Percentiles rank a stretch among this genome's conserved stretches.
Evolutionary conservation across 2,329 filamentous ascomycete species (phyloP).

Genomic region (Neofusicoccum cordaticola): DNA sequence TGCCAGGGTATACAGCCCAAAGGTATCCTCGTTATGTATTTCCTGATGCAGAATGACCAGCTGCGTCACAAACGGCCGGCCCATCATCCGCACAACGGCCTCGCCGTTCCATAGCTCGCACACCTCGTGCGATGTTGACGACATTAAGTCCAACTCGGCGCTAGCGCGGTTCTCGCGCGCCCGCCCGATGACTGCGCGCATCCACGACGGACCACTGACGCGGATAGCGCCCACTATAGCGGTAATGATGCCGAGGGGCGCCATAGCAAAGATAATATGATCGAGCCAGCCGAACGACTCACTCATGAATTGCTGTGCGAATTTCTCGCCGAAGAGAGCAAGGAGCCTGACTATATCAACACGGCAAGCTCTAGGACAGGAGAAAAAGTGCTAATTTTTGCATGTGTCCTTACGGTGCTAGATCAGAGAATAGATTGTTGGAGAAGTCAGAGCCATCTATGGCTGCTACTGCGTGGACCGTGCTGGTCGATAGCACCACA

Average conservation of each 20-base stretch:
- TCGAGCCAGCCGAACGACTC: constrained; percentile 26
- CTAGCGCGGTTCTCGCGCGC: constrained; percentile 34
- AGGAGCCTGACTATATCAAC: neutral
- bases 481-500: too few species aligned
- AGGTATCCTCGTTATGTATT: too few species aligned
- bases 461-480: too few species aligned
- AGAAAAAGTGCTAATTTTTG: too few species aligned
- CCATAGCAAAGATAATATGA: constrained; percentile 36
- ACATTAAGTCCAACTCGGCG: constrained; percentile 41
- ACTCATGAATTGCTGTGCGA: constrained; percentile 33
- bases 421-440: too few species aligned
- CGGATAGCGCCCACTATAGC: constrained; percentile 33
- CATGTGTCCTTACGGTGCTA: too few species aligned
- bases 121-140: constrained; percentile 34
- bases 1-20: too few species aligned
- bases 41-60: too few species aligned
- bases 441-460: too few species aligned
- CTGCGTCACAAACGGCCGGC: neutral
- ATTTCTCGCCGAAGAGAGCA: constrained; percentile 25
- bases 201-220: constrained; percentile 26
- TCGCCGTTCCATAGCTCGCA: constrained; percentile 21
- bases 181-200: constrained; percentile 42
- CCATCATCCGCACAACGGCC: constrained; percentile 19
- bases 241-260: constrained; percentile 42
- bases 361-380: too few species aligned